Percentiles rank a stretch among this genome's conserved stretches.
phyloP scores from a whole-genome alignment of 1,284 basidiomycete genomes.

The Boletus hoseneyae region DNA sequence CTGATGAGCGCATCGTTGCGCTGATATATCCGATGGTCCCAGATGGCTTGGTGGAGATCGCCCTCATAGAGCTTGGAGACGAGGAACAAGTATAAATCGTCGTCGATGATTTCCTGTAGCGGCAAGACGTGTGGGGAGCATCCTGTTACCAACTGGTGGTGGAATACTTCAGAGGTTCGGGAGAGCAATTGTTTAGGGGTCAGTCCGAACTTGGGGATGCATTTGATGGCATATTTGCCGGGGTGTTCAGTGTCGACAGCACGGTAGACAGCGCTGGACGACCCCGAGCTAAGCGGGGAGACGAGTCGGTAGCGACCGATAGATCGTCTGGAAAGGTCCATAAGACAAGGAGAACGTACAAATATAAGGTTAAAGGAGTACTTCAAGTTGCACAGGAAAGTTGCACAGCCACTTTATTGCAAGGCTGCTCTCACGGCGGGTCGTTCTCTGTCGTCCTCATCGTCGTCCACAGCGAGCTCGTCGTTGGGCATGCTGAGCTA shows the following conservation, averaged over 20 bases:
- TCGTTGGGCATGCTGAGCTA: constrained; percentile 20
- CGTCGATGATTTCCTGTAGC: constrained; percentile 53
- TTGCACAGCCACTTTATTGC: too few relatives aligned
- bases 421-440: too few relatives aligned
- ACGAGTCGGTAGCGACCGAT: constrained; percentile 62
- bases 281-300: constrained; percentile 69
- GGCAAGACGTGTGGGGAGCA: constrained; percentile 54
- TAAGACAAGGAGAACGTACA: too few relatives aligned
- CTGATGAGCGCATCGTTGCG: constrained; percentile 58
- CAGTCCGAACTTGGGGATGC: constrained; percentile 50
- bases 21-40: constrained; percentile 41
- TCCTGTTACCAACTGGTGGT: constrained; percentile 52
- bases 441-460: constrained; percentile 1
- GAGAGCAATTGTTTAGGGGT: constrained; percentile 49
- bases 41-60: constrained; percentile 52
- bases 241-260: constrained; percentile 45
- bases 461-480: constrained; percentile 14
- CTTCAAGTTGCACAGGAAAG: too few relatives aligned
- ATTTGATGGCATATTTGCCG: constrained; percentile 66
- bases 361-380: too few relatives aligned
- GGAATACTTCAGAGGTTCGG: constrained; percentile 56
- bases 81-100: constrained; percentile 51
- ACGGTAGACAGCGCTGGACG: constrained; percentile 80
- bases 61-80: constrained; percentile 63
- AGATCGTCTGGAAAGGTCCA: constrained; percentile 40